Base-by-base conservation (phyloP, 192 early-diverging fungal species). In the Pilaira anomala region DNA sequence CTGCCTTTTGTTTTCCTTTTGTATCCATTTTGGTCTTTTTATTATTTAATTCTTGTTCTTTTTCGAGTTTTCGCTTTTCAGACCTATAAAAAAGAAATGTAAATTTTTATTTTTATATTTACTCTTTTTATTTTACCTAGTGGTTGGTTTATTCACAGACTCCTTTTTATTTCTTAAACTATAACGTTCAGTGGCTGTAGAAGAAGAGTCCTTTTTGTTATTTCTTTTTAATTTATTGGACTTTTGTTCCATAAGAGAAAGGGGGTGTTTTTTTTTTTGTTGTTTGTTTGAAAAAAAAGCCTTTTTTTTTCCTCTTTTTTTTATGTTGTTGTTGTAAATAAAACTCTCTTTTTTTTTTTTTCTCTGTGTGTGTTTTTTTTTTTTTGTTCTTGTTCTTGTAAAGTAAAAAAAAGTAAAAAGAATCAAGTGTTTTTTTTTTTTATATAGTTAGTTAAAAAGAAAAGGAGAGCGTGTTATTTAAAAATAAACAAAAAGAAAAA, bases 221-320 rank as follows among this genome's bases (percentile, higher is more conserved):
- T 24, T 24, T 54, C 52, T 24, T 54, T 28, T 54, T 54, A 28
- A 28, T 24, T 24, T 28, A 29, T 54, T 54, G 52, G 29, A 28
- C 52, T 54, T 54, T 54, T 54, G 52, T 28, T 54, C 52, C 52
- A 54, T 54, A 54, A 54, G 52, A 29, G 13, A 54, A 28, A 28
- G 29, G 29, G 24, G 29, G 52, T 8, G 51, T 54, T 26, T 54
- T n/a, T 54, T 24, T 54, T 16, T 54, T 24, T 54, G 28, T 28
- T 28, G 29, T 29, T 29, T 25, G 16, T 24, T 16, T 30, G 16
- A 48, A 48, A 48, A 54, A 54, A 54, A 30, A 54, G 22, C 24
- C 52, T 28, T 54, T 30, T 54, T 54, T 48, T 48, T 48, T 21
- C 16, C 7, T 48, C 16, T 48, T 48, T 48, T 21, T 48, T 48